phyloP scores from a whole-genome alignment of 345 rosid species.

The Syzygium aqueum region DNA sequence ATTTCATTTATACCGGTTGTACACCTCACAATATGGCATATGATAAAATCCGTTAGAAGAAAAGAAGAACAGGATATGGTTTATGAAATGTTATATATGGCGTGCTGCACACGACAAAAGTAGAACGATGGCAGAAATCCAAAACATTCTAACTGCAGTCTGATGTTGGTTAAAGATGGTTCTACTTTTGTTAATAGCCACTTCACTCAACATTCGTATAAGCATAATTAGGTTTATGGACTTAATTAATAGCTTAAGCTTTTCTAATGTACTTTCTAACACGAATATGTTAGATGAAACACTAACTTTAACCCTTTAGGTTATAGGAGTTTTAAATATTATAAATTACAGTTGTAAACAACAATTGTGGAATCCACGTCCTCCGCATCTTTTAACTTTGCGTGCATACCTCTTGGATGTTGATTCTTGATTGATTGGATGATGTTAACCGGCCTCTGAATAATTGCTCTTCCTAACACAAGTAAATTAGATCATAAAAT shows the following conservation, averaged over 20 bases:
- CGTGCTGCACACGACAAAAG: not conserved
- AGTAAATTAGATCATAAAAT: not conserved
- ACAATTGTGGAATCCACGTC: not conserved
- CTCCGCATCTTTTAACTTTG: not conserved
- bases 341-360: not conserved
- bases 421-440: not conserved
- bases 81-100: not conserved
- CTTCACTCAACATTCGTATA: not conserved
- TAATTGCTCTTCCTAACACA: not conserved
- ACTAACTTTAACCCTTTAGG: not conserved
- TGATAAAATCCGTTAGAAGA: not conserved
- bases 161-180: not conserved
- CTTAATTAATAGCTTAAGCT: not conserved
- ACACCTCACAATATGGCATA: not conserved
- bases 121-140: not conserved
- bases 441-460: not conserved
- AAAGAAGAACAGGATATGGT: not conserved
- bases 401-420: not conserved
- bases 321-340: not conserved
- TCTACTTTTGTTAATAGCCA: not conserved
- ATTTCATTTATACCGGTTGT: not conserved
- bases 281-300: not conserved
- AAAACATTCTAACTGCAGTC: not conserved
- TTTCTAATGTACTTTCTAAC: not conserved
- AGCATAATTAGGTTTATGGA: not conserved